Evolutionary conservation across 2,329 filamentous ascomycete species (phyloP).

Genomic region (Scedosporium apiospermum): DNA sequence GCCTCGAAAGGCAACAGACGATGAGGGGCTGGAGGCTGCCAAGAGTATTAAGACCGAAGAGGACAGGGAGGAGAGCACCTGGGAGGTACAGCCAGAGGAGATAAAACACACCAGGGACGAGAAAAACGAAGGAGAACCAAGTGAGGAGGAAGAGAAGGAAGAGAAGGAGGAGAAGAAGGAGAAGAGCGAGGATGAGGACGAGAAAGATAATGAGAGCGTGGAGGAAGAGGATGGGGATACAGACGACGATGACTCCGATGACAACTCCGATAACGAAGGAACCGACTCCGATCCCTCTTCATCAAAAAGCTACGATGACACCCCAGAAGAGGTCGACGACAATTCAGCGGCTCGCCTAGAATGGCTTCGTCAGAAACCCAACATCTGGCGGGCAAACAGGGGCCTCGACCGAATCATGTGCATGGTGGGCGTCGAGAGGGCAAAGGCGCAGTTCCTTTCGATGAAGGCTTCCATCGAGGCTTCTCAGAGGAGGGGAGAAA

Average conservation of each 20-base stretch:
- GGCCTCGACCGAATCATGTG: slow-evolving; percentile 55
- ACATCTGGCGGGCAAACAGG: slow-evolving; percentile 24
- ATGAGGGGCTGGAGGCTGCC: background rate
- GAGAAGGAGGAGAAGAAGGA: background rate
- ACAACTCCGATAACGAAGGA: background rate
- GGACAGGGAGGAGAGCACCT: background rate
- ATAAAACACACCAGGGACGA: background rate
- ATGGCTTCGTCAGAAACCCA: background rate
- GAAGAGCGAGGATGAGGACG: background rate
- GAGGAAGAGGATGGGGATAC: background rate
- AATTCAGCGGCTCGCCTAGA: background rate
- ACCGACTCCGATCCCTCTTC: background rate
- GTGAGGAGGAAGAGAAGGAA: background rate
- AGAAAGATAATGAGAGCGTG: background rate
- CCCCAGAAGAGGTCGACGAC: background rate
- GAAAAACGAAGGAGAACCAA: background rate
- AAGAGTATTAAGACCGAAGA: background rate
- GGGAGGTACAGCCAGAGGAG: background rate
- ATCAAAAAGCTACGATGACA: background rate
- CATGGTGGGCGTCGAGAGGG: slow-evolving; percentile 61
- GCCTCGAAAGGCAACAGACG: background rate
- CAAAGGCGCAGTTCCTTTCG: slow-evolving; percentile 53
- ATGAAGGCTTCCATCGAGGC: slow-evolving; percentile 58
- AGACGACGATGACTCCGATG: background rate
- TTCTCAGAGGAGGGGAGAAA: slow-evolving; percentile 18